phyloP scores from a whole-genome alignment of 2,329 filamentous ascomycete species.

The Rachicladosporium sp. region DNA sequence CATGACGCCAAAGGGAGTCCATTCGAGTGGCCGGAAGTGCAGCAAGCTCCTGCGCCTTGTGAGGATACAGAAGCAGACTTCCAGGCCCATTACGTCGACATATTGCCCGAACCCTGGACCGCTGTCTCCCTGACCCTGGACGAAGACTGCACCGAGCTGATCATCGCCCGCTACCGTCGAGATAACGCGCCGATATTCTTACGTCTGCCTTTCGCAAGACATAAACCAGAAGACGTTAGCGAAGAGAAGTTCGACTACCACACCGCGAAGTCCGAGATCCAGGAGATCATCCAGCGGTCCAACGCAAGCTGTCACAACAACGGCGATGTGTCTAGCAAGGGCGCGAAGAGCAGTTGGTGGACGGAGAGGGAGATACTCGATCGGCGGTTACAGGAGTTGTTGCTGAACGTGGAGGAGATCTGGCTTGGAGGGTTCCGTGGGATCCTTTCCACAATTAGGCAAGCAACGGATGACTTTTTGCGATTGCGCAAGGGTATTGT shows the following conservation, averaged over 20 bases:
- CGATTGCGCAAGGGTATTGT: conserved; percentile 70
- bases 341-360: conserved; percentile 81
- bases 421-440: conserved; percentile 94
- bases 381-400: conserved; percentile 58
- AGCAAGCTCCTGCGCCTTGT: conserved; percentile 11
- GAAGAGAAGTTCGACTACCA: conserved; percentile 73
- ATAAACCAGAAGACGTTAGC: conserved; percentile 68
- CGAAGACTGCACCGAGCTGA: conserved; percentile 71
- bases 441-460: conserved; percentile 68
- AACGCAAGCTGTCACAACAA: conserved; percentile 72
- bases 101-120: conserved; percentile 72
- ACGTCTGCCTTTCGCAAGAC: conserved; percentile 70
- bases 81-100: conserved; percentile 70
- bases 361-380: conserved; percentile 71
- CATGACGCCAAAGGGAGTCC: conserved; percentile 23
- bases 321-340: conserved; percentile 59
- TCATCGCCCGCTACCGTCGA: conserved; percentile 71
- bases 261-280: conserved; percentile 64
- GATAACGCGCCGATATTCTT: conserved; percentile 72
- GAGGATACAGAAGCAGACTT: conserved; percentile 40
- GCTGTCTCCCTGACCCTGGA: conserved; percentile 76
- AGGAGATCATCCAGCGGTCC: conserved; percentile 68
- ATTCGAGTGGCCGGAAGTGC: conserved; percentile 26
- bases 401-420: conserved; percentile 77
- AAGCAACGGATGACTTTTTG: conserved; percentile 51